Conservation (phyloP, 495 filamentous ascomycete genomes). For the Aspergillus haitiensis region DNA sequence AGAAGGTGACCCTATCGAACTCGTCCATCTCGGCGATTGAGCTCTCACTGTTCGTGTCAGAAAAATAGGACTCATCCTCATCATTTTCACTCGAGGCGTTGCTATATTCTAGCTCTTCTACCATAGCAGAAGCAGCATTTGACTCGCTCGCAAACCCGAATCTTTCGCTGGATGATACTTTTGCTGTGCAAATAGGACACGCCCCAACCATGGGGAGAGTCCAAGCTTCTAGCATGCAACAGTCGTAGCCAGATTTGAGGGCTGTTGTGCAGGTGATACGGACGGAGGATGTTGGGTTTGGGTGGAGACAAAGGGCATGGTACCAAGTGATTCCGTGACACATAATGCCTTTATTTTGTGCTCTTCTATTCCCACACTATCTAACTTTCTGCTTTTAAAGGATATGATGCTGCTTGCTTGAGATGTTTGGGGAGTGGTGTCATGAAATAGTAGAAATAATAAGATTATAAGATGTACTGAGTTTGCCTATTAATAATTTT, state of each 20-base stretch:
- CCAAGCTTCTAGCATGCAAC: slow-evolving; percentile 15
- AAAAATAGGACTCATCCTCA: slow-evolving; percentile 13
- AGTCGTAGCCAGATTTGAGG: slow-evolving; percentile 26
- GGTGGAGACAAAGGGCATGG: slow-evolving; percentile 31
- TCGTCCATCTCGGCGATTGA: slow-evolving; percentile 20
- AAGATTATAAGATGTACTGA: background rate
- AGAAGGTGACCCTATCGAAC: slow-evolving; percentile 30
- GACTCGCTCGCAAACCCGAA: background rate
- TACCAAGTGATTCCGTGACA: slow-evolving; percentile 36
- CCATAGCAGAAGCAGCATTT: slow-evolving; percentile 4
- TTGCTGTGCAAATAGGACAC: slow-evolving; percentile 24
- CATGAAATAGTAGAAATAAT: background rate
- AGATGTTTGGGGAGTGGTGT: background rate
- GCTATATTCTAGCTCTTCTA: slow-evolving; percentile 12
- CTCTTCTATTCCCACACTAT: background rate
- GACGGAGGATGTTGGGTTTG: slow-evolving; percentile 12
- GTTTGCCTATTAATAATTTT: background rate
- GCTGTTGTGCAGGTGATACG: slow-evolving; percentile 26
- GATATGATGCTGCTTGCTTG: background rate
- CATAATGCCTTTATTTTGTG: slow-evolving; percentile 27
- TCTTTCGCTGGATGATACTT: background rate
- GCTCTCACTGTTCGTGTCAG: slow-evolving; percentile 9
- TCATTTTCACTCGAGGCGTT: slow-evolving; percentile 3
- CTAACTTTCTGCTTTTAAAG: background rate
- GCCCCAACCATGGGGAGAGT: slow-evolving; percentile 23